phyloP scores from a whole-genome alignment of 495 filamentous ascomycete genomes.

The Lentithecium fluviatile region DNA sequence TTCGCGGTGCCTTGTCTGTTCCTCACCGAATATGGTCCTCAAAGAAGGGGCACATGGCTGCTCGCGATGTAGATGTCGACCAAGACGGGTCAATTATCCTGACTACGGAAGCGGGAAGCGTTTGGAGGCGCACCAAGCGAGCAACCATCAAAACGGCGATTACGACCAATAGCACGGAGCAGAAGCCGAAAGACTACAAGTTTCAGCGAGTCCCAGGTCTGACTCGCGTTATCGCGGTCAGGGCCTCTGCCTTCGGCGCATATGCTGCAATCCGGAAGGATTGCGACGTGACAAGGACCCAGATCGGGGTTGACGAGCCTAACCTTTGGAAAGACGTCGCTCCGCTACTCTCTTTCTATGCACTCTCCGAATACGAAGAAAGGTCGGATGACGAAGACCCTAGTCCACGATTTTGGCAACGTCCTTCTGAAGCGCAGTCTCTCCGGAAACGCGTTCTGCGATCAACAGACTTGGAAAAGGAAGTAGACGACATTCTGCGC shows the following conservation, averaged over 20 bases:
- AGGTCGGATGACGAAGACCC: slow-evolving; percentile 40
- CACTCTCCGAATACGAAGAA: slow-evolving; percentile 34
- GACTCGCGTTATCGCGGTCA: slow-evolving; percentile 76
- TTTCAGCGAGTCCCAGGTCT: slow-evolving; percentile 85
- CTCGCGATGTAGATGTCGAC: slow-evolving; percentile 79
- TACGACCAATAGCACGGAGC: slow-evolving; percentile 49
- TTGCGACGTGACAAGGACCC: slow-evolving; percentile 74
- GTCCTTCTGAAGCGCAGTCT: slow-evolving; percentile 57
- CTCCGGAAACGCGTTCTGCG: slow-evolving; percentile 38
- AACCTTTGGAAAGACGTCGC: slow-evolving; percentile 73
- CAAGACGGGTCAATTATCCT: slow-evolving; percentile 95
- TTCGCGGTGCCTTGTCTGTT: slow-evolving; percentile 69
- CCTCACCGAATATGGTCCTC: slow-evolving; percentile 80
- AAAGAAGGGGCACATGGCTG: slow-evolving; percentile 79
- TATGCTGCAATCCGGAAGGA: slow-evolving; percentile 87
- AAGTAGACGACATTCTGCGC: slow-evolving; percentile 38
- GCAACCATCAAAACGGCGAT: slow-evolving; percentile 73
- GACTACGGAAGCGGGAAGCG: slow-evolving; percentile 84
- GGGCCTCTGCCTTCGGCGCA: slow-evolving; percentile 82
- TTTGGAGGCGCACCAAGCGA: slow-evolving; percentile 83
- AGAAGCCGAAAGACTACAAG: slow-evolving; percentile 81
- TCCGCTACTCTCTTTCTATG: slow-evolving; percentile 62
- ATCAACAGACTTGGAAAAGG: slow-evolving; percentile 42
- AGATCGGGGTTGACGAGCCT: slow-evolving; percentile 62
- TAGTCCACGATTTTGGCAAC: slow-evolving; percentile 49